phyloP scores from a whole-genome alignment of 768 basidiomycete genomes.

The Strobilomyces confusus region DNA sequence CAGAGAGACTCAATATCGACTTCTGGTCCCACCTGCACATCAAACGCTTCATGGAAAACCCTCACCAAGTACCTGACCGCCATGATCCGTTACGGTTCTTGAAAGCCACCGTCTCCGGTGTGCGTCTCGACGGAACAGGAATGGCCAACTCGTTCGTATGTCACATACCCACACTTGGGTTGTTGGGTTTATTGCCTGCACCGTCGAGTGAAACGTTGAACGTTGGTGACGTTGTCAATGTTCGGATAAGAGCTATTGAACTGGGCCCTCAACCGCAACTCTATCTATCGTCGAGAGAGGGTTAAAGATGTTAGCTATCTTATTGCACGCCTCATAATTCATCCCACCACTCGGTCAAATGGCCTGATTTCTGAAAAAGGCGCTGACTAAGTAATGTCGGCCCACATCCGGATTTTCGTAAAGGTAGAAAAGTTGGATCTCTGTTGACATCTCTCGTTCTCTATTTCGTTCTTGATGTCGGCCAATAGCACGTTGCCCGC shows the following conservation, averaged over 20 bases:
- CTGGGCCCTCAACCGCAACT: slow-evolving; percentile 29
- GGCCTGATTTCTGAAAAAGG: slow-evolving; percentile 15
- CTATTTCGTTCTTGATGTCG: slow-evolving; percentile 22
- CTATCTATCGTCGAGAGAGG: slow-evolving; percentile 13
- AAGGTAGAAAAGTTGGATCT: slow-evolving; percentile 1
- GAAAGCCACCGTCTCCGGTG: slow-evolving; percentile 22
- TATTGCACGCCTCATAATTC: too few species aligned
- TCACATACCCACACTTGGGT: slow-evolving; percentile 27
- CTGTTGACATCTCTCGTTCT: background rate
- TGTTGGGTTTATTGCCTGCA: slow-evolving; percentile 14
- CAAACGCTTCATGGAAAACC: slow-evolving; percentile 34
- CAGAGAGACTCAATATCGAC: slow-evolving; percentile 30
- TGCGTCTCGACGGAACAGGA: slow-evolving; percentile 14
- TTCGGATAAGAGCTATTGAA: slow-evolving; percentile 26
- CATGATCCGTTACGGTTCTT: slow-evolving; percentile 29
- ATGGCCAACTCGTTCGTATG: slow-evolving; percentile 14
- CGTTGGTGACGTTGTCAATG: slow-evolving; percentile 26
- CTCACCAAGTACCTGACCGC: slow-evolving; percentile 11
- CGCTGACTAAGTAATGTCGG: slow-evolving; percentile 24
- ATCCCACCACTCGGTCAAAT: background rate
- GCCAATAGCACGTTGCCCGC: slow-evolving; percentile 19
- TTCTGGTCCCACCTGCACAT: slow-evolving; percentile 43
- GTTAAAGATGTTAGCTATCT: background rate
- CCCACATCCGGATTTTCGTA: background rate
- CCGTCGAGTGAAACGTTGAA: slow-evolving; percentile 8